phyloP scores from a whole-genome alignment of 805 yeast species.

The Hanseniaspora lindneri region DNA sequence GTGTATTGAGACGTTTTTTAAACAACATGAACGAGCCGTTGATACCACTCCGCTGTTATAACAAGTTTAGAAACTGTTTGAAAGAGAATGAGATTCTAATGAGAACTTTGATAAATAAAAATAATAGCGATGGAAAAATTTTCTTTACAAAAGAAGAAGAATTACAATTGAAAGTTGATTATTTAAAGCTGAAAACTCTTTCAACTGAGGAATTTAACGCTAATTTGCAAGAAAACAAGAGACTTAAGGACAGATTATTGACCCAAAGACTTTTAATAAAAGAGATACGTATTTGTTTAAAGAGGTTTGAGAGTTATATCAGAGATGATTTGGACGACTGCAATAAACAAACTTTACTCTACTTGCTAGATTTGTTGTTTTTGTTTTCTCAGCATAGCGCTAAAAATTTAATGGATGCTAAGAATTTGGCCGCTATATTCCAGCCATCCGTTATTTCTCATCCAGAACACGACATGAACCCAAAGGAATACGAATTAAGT shows the following conservation, averaged over 20 bases:
- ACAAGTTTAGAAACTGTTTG: conserved; percentile 66
- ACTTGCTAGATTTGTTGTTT: conserved; percentile 74
- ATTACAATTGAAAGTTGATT: conserved; percentile 13
- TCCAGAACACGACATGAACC: conserved; percentile 83
- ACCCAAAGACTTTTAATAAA: conserved; percentile 47
- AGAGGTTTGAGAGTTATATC: conserved; percentile 58
- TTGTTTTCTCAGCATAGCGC: conserved; percentile 70
- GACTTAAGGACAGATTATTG: conserved; percentile 32
- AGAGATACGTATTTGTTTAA: conserved; percentile 57
- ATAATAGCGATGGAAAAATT: conserved; percentile 34
- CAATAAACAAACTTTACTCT: conserved; percentile 70
- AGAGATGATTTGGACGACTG: conserved; percentile 54
- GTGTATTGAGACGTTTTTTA: conserved; percentile 70
- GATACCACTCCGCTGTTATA: conserved; percentile 66
- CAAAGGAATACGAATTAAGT: conserved; percentile 79
- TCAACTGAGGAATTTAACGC: conserved; percentile 19
- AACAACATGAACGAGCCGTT: conserved; percentile 87
- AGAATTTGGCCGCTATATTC: conserved; percentile 88
- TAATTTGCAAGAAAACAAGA: conserved; percentile 28
- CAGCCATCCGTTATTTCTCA: conserved; percentile 94
- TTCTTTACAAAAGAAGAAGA: conserved; percentile 13
- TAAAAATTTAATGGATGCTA: conserved; percentile 79
- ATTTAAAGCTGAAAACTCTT: conserved; percentile 19
- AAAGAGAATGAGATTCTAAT: conserved; percentile 27
- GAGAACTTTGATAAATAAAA: conserved; percentile 52